A percentile compares a stretch with the other conserved stretches of the same genome.
phyloP scores from a whole-genome alignment of 305 asterid genomes.

The Fraxinus dipetala region DNA sequence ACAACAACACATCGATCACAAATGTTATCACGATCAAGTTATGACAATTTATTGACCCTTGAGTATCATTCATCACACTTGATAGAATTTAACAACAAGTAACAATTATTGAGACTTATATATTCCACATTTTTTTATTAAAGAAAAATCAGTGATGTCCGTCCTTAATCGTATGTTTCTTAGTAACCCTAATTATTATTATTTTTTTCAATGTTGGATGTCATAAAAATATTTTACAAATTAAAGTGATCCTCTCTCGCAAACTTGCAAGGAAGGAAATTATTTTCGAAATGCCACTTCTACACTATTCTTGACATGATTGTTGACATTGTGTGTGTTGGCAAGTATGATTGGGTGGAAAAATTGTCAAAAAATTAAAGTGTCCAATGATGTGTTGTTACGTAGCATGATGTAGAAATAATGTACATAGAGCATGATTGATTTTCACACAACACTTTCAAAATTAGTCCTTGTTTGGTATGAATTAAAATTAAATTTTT shows the following conservation, averaged over 20 bases:
- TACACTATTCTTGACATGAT: no score
- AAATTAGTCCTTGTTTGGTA: no score
- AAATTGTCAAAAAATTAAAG: no score
- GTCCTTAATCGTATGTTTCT: not conserved
- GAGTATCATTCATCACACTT: not conserved
- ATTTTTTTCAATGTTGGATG: not conserved
- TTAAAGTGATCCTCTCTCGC: not conserved
- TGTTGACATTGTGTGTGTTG: no score
- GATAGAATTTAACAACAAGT: not conserved
- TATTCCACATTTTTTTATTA: not conserved
- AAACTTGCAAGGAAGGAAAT: not conserved
- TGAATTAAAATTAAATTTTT: no score
- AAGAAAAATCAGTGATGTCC: not conserved
- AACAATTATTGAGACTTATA: not conserved
- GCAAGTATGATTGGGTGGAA: no score
- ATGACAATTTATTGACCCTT: not conserved
- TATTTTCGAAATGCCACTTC: not conserved
- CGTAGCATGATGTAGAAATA: no score
- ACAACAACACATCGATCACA: not conserved
- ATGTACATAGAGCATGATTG: no score
- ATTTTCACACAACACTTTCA: not conserved
- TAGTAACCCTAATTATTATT: not conserved
- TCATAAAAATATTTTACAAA: not conserved
- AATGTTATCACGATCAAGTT: not conserved
- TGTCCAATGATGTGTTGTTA: no score